Evolutionary conservation across 768 basidiomycete species (phyloP).

Genomic region (Peribolospora baueri): DNA sequence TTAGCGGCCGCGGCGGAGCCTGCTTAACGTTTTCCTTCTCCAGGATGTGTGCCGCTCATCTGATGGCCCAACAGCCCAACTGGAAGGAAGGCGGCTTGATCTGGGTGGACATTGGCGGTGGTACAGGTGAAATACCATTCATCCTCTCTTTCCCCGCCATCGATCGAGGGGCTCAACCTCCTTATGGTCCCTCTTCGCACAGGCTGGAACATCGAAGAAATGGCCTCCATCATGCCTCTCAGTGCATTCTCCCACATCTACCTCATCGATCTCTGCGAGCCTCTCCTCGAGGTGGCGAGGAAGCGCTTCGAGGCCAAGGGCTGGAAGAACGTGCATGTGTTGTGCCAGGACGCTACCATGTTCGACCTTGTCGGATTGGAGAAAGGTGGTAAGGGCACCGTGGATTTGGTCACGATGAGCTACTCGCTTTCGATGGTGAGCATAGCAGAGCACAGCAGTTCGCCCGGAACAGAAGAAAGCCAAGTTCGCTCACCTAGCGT

Average conservation of each 20-base stretch:
- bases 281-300: slow-evolving; percentile 45
- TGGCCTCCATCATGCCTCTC: slow-evolving; percentile 33
- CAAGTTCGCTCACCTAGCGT: too few species aligned
- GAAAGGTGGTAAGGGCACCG: slow-evolving; percentile 26
- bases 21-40: too few species aligned
- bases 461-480: not conserved
- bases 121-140: slow-evolving; percentile 24
- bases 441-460: too few species aligned
- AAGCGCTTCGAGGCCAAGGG: slow-evolving; percentile 38
- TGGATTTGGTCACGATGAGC: slow-evolving; percentile 25
- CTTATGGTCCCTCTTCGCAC: too few species aligned
- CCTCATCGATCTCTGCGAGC: slow-evolving; percentile 44
- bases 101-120: slow-evolving; percentile 60
- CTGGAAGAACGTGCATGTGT: slow-evolving; percentile 46
- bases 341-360: slow-evolving; percentile 46
- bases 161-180: slow-evolving; percentile 2
- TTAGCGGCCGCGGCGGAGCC: too few species aligned
- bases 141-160: not conserved
- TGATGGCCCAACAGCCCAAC: slow-evolving; percentile 23
- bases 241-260: slow-evolving; percentile 41
- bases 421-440: slow-evolving; percentile 26
- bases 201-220: slow-evolving; percentile 47
- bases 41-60: slow-evolving; percentile 33
- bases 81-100: slow-evolving; percentile 26
- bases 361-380: slow-evolving; percentile 42